These are phyloP conservation scores for Aspergillus fischeri DNA, from an alignment of 2,329 filamentous ascomycete species.

Conservation along the genomic window DNA sequence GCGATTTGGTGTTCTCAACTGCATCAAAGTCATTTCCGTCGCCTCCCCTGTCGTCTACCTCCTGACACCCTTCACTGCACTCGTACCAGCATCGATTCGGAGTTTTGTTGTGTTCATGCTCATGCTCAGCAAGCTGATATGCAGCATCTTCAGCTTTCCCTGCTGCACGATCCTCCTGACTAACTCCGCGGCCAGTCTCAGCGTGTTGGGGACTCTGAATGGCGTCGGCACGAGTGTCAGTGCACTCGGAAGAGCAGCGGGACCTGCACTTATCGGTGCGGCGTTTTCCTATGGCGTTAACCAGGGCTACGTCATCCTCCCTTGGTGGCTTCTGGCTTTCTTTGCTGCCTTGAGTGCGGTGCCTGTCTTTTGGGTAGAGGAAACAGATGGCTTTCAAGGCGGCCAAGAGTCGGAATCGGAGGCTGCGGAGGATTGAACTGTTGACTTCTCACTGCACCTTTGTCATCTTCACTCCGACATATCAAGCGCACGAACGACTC, in stretches of 20 bases:
- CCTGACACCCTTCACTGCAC: slow-evolving; percentile 73
- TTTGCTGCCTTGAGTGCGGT: slow-evolving; percentile 64
- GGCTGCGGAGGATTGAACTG: slow-evolving; percentile 15
- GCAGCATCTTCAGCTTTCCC: slow-evolving; percentile 81
- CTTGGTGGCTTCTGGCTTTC: slow-evolving; percentile 73
- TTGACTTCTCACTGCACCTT: too few relatives aligned
- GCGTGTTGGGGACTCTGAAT: slow-evolving; percentile 81
- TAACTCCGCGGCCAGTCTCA: slow-evolving; percentile 72
- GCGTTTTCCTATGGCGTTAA: slow-evolving; percentile 74
- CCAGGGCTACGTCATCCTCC: slow-evolving; percentile 69
- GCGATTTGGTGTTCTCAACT: slow-evolving; percentile 68
- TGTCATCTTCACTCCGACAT: neutral
- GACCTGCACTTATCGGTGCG: slow-evolving; percentile 69
- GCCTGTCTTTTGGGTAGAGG: slow-evolving; percentile 68
- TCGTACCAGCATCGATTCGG: slow-evolving; percentile 53
- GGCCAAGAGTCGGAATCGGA: slow-evolving; percentile 28
- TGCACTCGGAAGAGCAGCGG: slow-evolving; percentile 72
- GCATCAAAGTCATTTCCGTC: slow-evolving; percentile 64
- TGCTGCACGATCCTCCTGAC: slow-evolving; percentile 87
- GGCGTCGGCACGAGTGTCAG: slow-evolving; percentile 81
- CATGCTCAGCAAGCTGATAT: slow-evolving; percentile 70
- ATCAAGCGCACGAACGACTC: neutral
- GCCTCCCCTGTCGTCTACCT: slow-evolving; percentile 73
- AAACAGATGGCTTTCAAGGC: slow-evolving; percentile 64
- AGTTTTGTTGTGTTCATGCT: slow-evolving; percentile 60